Base-by-base conservation (phyloP, 148 eudicot species). In the Hydrangea macrophylla region DNA sequence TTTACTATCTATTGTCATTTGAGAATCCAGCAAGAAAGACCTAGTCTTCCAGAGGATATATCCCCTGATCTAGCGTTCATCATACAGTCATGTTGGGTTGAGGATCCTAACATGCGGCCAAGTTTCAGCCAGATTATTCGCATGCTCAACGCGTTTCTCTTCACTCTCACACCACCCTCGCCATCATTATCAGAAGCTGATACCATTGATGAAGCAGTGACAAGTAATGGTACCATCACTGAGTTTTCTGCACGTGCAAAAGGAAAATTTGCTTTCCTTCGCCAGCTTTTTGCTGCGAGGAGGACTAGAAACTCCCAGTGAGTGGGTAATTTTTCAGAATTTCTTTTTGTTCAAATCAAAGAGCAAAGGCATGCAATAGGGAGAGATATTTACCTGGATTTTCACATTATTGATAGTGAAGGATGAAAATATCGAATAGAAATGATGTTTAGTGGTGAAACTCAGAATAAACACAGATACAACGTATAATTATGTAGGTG, bases 31-130 rank as follows among this genome's bases (percentile, higher is more conserved):
- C 95, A 91, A 80, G 90, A 88, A 64, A 88, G 97, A 73, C 97
- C 97, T 32, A 70, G 27, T 60, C 71, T 91, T 48, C 86, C 95
- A 40, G 95, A 91, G 24, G 92, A 88, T 58, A 61, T 77, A 64
- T 76, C 97, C 62, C 81, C 88, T 9, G 97, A 86, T 39, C 82
- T 91, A 2, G 95, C 86, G 30, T 91, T 82, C 76, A 86, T 88
- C 65, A 79, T 91, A 35, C 95, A 86, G 25, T 91, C 97, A 59
- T 84, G 97, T 57, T 91, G 97, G 97, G 90, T 84, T 11, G 97
- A 91, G 78, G 95, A 91, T 75, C 82, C 97, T 12, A 86, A 86
- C 67, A 70, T 88, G 78, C 84, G 97, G 33, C 97, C 97, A 20
- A 80, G 90, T 80, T 91, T 91, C 75, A 82, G 80, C 77, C 97